A percentile compares a stretch with the other conserved stretches of the same genome.
These are phyloP conservation scores for Colletotrichum aenigma DNA, from an alignment of 2,329 filamentous ascomycete genomes.

Conservation along the genomic window DNA sequence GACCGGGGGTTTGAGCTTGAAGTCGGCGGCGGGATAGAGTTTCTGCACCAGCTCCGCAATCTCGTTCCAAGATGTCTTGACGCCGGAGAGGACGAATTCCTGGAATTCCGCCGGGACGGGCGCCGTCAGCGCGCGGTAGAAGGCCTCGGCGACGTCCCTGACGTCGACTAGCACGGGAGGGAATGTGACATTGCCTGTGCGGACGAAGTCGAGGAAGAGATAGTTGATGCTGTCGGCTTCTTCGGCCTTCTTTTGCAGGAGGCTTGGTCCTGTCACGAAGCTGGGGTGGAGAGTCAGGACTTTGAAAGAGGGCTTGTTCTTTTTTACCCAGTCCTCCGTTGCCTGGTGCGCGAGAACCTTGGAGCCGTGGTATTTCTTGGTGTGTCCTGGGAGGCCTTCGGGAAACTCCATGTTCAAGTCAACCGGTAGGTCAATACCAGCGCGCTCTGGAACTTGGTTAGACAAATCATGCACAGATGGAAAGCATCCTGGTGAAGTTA, in stretches of 20 bases:
- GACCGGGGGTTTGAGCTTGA: background rate
- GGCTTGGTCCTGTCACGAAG: background rate
- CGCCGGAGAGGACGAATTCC: conserved; percentile 1
- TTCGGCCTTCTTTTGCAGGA: background rate
- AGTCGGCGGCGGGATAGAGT: background rate
- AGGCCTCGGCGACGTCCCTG: background rate
- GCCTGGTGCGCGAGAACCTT: conserved; percentile 6
- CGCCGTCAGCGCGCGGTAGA: background rate
- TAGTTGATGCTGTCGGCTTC: background rate
- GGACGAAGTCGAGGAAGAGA: background rate
- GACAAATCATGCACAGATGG: background rate
- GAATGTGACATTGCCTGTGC: background rate
- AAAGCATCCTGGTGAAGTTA: background rate
- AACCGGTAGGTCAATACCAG: background rate
- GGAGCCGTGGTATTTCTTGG: background rate
- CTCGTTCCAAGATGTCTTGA: background rate
- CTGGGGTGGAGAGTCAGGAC: background rate
- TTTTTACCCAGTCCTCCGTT: background rate
- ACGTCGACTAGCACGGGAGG: background rate
- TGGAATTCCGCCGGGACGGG: background rate
- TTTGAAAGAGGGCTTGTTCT: background rate
- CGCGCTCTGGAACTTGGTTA: background rate
- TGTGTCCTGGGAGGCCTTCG: background rate
- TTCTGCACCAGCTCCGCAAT: background rate
- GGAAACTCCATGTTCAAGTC: background rate